A percentile compares a stretch with the other conserved stretches of the same genome.
Evolutionary conservation across 352 stramenopile species (phyloP).

Genomic region (Phytophthora agathidicida): DNA sequence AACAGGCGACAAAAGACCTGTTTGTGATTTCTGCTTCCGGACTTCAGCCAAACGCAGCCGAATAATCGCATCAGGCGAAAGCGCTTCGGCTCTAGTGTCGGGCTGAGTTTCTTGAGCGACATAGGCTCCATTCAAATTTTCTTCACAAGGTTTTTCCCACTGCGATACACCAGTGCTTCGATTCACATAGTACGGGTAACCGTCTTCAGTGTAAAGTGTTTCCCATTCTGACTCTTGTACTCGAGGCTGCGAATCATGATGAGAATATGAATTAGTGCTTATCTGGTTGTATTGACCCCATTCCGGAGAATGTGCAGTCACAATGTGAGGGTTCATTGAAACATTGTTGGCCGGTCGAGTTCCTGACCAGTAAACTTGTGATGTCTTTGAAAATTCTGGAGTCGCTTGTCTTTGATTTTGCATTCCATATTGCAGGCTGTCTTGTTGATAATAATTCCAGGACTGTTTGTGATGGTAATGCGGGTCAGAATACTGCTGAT

Average conservation of each 20-base stretch:
- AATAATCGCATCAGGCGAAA: constrained; percentile 52
- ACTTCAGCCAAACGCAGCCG: constrained; percentile 51
- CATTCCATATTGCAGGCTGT: constrained; percentile 15
- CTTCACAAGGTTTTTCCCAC: constrained; percentile 67
- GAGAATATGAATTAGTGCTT: constrained; percentile 4
- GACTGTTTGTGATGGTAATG: constrained; percentile 7
- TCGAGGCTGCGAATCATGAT: constrained; percentile 2
- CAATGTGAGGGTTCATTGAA: background rate
- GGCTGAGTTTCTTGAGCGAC: constrained; percentile 1
- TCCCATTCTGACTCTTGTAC: constrained; percentile 56
- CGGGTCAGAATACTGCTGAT: constrained; percentile 20
- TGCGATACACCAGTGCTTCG: constrained; percentile 67
- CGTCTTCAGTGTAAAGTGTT: constrained; percentile 72
- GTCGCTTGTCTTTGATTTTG: constrained; percentile 8
- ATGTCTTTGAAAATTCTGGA: constrained; percentile 16
- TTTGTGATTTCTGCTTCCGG: constrained; percentile 39
- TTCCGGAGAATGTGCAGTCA: background rate
- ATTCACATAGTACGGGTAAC: constrained; percentile 85
- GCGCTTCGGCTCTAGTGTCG: constrained; percentile 5
- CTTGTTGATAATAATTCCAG: constrained; percentile 18
- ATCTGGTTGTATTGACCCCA: constrained; percentile 18
- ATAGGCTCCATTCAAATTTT: background rate
- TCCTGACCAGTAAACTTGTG: constrained; percentile 11
- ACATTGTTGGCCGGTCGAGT: background rate
- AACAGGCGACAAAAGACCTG: constrained; percentile 9